Percentiles rank a stretch among this genome's conserved stretches.
Evolutionary conservation across 176 grass and related monocot species (phyloP).

Genomic region (Urochloa ruziziensis): DNA sequence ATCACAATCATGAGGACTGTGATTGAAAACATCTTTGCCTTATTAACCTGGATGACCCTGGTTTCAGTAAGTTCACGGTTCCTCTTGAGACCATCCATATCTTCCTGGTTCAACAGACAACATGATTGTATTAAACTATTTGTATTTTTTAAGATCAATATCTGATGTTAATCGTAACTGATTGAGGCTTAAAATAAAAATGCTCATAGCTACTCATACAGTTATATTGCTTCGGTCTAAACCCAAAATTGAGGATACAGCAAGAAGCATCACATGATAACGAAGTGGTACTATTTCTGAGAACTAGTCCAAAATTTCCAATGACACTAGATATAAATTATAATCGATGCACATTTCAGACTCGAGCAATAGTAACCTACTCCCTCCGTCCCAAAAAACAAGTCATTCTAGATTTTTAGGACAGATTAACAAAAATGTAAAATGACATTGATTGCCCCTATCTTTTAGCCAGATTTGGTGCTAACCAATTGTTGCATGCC

Average conservation of each 20-base stretch:
- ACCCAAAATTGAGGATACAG: not conserved
- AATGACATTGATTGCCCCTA: too few relatives aligned
- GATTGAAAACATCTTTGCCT: constrained; percentile 6
- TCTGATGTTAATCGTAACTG: not conserved
- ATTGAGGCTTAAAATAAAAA: not conserved
- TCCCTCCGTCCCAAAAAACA: too few relatives aligned
- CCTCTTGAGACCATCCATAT: constrained; percentile 80
- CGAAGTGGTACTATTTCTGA: not conserved
- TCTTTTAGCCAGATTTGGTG: too few relatives aligned
- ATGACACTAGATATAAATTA: constrained; percentile 3
- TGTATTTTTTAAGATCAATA: not conserved
- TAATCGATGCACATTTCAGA: not conserved
- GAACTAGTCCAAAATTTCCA: constrained; percentile 12
- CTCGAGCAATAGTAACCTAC: not conserved
- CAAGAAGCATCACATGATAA: not conserved
- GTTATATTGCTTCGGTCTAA: not conserved
- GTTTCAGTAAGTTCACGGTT: constrained; percentile 96
- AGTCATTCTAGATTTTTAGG: too few relatives aligned
- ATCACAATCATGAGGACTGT: constrained; percentile 1
- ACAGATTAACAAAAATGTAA: too few relatives aligned
- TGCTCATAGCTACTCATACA: not conserved
- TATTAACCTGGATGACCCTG: constrained; percentile 89
- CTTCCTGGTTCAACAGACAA: constrained; percentile 73
- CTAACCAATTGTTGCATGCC: too few relatives aligned
- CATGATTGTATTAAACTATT: not conserved